phyloP scores from a whole-genome alignment of 805 yeast genomes.

The Candida namnaoensis region DNA sequence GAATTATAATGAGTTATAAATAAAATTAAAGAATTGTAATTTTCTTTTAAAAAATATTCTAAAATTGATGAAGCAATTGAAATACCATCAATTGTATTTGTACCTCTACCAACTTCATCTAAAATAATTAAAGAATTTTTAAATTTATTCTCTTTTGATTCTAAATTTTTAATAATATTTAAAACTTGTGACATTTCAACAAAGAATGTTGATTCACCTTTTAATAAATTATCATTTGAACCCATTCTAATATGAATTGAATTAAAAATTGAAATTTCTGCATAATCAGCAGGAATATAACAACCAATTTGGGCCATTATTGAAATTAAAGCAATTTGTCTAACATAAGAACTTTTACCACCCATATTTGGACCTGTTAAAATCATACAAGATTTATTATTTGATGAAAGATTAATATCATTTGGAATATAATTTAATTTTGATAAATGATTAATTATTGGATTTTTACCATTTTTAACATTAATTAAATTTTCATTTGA shows the following conservation, averaged over 20 bases:
- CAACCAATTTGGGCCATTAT: constrained; percentile 86
- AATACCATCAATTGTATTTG: constrained; percentile 88
- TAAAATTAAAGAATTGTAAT: constrained; percentile 63
- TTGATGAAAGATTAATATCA: constrained; percentile 64
- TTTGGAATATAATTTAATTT: constrained; percentile 49
- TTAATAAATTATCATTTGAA: constrained; percentile 93
- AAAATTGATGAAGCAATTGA: constrained; percentile 95
- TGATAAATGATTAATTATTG: constrained; percentile 67
- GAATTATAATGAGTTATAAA: constrained; percentile 98
- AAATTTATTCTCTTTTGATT: constrained; percentile 40
- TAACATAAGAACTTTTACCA: constrained; percentile 86
- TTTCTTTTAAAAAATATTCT: constrained; percentile 55
- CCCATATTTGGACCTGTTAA: constrained; percentile 98
- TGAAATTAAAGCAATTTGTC: constrained; percentile 81
- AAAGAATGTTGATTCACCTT: constrained; percentile 93
- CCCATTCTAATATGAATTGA: constrained; percentile 94
- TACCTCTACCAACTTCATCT: constrained; percentile 87
- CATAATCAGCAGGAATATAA: constrained; percentile 72
- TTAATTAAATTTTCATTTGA: constrained; percentile 31
- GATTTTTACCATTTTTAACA: constrained; percentile 66
- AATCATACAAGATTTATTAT: constrained; percentile 52
- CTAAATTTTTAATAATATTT: constrained; percentile 56
- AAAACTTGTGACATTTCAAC: constrained; percentile 95
- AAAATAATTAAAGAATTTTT: constrained; percentile 73
- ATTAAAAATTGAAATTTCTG: constrained; percentile 77